These are phyloP conservation scores for Zygosaccharomyces pseudorouxii DNA, from an alignment of 805 yeast genomes.

Conservation along the genomic window DNA sequence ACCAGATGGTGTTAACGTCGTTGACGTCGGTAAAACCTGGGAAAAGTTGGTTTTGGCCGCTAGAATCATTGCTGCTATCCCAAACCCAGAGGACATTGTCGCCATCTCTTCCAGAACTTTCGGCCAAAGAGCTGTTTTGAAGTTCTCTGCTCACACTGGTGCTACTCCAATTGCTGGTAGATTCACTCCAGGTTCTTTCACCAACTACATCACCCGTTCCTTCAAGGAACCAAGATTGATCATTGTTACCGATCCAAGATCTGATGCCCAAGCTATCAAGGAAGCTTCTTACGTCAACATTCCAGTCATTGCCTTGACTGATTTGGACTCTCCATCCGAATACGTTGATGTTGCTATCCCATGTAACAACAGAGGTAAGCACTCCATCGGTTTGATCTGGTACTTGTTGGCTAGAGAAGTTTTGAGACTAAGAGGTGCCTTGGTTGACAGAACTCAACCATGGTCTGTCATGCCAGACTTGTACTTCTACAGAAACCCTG, in stretches of 20 bases:
- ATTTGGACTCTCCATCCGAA: slow-evolving; percentile 98
- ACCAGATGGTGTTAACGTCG: slow-evolving; percentile 98
- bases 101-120: slow-evolving; percentile 98
- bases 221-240: slow-evolving; percentile 99
- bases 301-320: slow-evolving; percentile 98
- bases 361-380: slow-evolving; percentile 99
- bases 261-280: slow-evolving; percentile 99
- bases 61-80: slow-evolving; percentile 98
- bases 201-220: slow-evolving; percentile 99
- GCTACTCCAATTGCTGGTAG: slow-evolving; percentile 99
- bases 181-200: slow-evolving; percentile 99
- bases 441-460: slow-evolving; percentile 92
- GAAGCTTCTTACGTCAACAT: slow-evolving; percentile 99
- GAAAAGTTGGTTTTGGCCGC: slow-evolving; percentile 96
- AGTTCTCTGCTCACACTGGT: slow-evolving; percentile 99
- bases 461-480: slow-evolving; percentile 99
- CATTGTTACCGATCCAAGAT: slow-evolving; percentile 99
- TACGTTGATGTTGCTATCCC: slow-evolving; percentile 99
- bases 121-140: slow-evolving; percentile 99
- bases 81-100: slow-evolving; percentile 97
- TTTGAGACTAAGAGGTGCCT: slow-evolving; percentile 95
- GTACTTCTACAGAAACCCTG: slow-evolving; percentile 99
- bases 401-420: slow-evolving; percentile 99
- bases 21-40: slow-evolving; percentile 99
- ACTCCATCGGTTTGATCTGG: slow-evolving; percentile 99